Base-by-base conservation (phyloP, 2,329 filamentous ascomycete genomes). In the Sarocladiaceae sp. region DNA sequence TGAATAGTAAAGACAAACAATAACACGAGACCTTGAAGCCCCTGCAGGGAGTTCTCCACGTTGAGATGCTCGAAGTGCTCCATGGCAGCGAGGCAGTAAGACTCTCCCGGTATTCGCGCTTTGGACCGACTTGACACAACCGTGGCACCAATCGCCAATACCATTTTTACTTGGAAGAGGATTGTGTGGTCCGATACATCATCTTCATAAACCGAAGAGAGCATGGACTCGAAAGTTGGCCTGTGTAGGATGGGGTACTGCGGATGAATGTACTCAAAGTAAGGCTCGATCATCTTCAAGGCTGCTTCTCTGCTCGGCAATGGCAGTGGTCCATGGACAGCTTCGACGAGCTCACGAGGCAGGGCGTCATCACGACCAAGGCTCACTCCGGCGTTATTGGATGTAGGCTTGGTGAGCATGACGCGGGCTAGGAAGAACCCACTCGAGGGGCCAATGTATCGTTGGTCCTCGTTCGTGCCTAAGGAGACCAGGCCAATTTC, bases 391-490 rank as follows among this genome's bases (percentile, higher is more conserved):
- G 42, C 48, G 48, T 10, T 49, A 59, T 44, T 35, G n/a, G 18
- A 20, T 15, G 61, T 57, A 5, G 62, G 56, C 6, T 60, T 64
- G 18, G 65, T 59, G 11, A 76, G 62, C 50, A 76, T 64, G 3
- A 74, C 58, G 1, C 70, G 68, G 2, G 72, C 71, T 11, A 77
- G 63, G 33, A 74, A 74, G 45, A 73, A 74, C 1, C 74, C 74
- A 29, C 73, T 77, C 0, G 74, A 78, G 2, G 74, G 74, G 0
- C 74, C 74, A 12, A 78, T 70, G 39, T 78, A 78, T 46, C 70
- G 63, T 3, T 68, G 68, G 16, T 73, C 70, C 33, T 64, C 61
- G 19, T 67, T 70, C 3, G 62, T 62, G 2, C 68, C 70, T 1
- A 77, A 58, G 0, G 73, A 74, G 0, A 78, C 64, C 12, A 78